Base-by-base conservation (phyloP, 805 yeast species). In the Starmerella etchellsii region DNA sequence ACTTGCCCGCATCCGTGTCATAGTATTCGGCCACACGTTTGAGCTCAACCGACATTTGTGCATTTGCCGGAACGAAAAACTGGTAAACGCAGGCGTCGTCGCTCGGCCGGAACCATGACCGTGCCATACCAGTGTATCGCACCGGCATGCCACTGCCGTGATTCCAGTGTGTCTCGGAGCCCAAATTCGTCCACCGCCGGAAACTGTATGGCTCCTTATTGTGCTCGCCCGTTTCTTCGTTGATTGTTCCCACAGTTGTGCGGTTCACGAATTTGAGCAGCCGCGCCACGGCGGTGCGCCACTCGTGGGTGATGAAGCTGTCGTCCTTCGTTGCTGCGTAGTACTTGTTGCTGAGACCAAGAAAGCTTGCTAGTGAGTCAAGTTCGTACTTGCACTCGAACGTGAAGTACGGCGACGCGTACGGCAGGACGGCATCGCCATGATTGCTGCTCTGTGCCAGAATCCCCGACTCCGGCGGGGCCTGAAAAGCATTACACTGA, bases 321-420 rank as follows among this genome's bases (percentile, higher is more conserved):
- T 46, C 40, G 31, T 47, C 49, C 5, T 47, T 32, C 2, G 84
- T 71, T 37, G 68, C 58, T 33, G 65, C 71, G 48, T 63, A 76
- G 56, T 78, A 85, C 43, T 78, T 88, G 53, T 78, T 81, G 7
- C 81, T 66, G 42, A 84, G 61, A 0, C 85, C 78, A 42, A 84
- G 62, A 52, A 84, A 84, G 4, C 91, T 77, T 0, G 94, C 94
- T 38, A 84, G 61, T 2, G 91, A 79, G 59, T 84, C 95, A 41
- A 84, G 65, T 56, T 84, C 95, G 66, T 81, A 84, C 56, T 84
- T 84, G 61, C 95, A 84, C 56, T 84, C 95, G 59, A 82, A 84
- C 0, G 81, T 93, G 21, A 65, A 65, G 15, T 58, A 57, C 76
- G 85, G 81, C 44, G 80, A 73, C 2, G 85, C 87, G 5, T 52